Evolutionary conservation across 345 rosid species (phyloP).

Genomic region (Euphorbia peplus): DNA sequence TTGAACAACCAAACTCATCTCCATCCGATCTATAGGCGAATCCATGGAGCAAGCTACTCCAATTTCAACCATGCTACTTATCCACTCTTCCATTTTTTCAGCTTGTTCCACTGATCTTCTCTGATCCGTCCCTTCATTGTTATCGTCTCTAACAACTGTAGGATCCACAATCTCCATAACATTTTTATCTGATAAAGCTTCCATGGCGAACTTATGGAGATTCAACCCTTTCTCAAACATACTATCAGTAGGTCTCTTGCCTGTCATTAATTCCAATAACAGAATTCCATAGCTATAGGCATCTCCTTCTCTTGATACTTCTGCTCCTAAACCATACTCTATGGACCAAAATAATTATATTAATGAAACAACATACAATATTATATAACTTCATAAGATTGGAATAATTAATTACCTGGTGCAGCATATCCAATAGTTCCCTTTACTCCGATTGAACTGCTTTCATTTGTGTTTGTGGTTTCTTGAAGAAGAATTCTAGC

Average conservation of each 20-base stretch:
- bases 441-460: too few relatives aligned
- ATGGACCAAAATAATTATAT: conserved; percentile 11
- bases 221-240: conserved; percentile 20
- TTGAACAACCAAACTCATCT: conserved; percentile 18
- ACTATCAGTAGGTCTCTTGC: conserved; percentile 31
- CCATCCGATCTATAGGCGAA: conserved; percentile 10
- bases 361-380: conserved; percentile 4
- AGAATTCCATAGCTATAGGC: conserved; percentile 31
- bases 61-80: conserved; percentile 16
- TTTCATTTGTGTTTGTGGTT: too few relatives aligned
- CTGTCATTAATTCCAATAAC: conserved; percentile 31
- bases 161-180: too few relatives aligned
- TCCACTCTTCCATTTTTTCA: conserved; percentile 15
- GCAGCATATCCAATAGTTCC: too few relatives aligned
- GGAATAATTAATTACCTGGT: too few relatives aligned
- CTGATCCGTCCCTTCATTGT: too few relatives aligned
- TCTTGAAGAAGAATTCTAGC: too few relatives aligned
- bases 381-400: too few relatives aligned
- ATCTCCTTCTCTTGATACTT: conserved; percentile 25
- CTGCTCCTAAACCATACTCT: conserved; percentile 23
- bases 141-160: not conserved
- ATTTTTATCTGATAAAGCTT: too few relatives aligned
- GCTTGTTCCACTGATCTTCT: conserved; percentile 8
- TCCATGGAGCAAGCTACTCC: conserved; percentile 18
- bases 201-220: not conserved